Evolutionary conservation across 2,329 filamentous ascomycete genomes (phyloP), one percentile per base, ranked within the genome.

Genomic region (Phoma sp.): DNA sequence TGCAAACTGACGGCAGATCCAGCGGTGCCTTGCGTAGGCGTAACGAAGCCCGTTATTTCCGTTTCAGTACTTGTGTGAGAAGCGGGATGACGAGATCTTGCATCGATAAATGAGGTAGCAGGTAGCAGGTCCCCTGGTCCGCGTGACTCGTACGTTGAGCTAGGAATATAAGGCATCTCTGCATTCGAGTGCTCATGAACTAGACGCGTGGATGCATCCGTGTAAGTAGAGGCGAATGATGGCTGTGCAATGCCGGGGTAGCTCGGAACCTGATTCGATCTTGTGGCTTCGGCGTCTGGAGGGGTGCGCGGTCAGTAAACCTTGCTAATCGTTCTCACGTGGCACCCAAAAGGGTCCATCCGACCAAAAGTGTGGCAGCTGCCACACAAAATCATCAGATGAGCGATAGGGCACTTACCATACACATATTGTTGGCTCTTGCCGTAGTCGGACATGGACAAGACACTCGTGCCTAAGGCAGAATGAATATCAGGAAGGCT

Each of bases 381-480:
- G 72, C 60, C 64, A 62, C 62, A 47, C 46, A 53, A 52, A 57
- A 58, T 61, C 62, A 69, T 75, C 73, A 75, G 63, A 71, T 80
- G 80, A 64, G 77, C 75, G 60, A 57, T 65, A 63, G 40, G 56
- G 56, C 54, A 87, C 91, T 80, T 81, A 96, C 92, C 90, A 78
- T 93, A 89, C 80, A 93, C 84, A 75, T 88, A 89, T 76, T 88
- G 83, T 75, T 89, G 86, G 54, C 86, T 78, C 78, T 96, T 96
- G 71, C 83, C 82, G 82, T 92, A 93, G 78, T 88, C 88, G 76
- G 90, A 89, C 89, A 93, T 93, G 77, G 89, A 87, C 78, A 90
- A 79, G 69, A 87, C 76, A 74, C 78, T 74, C 74, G 59, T 64
- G 60, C 62, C 62, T 61, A 67, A 62, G 67, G 62, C 68, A 62